These are phyloP conservation scores for Cephaloascus fragrans DNA, from an alignment of 805 yeast species.

Conservation along the genomic window DNA sequence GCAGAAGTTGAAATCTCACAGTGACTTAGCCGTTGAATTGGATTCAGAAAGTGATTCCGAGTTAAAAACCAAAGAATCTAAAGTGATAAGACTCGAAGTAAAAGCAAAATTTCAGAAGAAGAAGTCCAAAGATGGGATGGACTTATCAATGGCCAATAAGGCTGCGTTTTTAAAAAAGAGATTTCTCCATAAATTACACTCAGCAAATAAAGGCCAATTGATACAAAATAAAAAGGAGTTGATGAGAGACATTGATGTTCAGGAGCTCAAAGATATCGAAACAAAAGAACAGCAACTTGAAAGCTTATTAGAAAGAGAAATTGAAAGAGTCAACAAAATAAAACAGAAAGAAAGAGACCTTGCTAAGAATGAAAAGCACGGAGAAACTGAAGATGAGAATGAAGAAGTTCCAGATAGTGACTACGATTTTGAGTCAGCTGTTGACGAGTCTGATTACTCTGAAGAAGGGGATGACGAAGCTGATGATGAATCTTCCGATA, in stretches of 20 bases:
- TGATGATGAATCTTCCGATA: constrained; percentile 7
- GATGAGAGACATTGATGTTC: constrained; percentile 8
- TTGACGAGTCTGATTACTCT: constrained; percentile 6
- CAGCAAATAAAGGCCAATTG: constrained; percentile 36
- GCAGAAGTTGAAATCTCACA: neutral
- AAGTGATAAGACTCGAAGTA: constrained; percentile 21
- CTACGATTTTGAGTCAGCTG: constrained; percentile 2
- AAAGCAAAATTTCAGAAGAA: constrained; percentile 21
- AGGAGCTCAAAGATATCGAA: constrained; percentile 23
- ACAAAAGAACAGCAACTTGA: constrained; percentile 35
- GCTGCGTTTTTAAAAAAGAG: constrained; percentile 12
- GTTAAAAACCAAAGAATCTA: constrained; percentile 13
- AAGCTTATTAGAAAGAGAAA: constrained; percentile 37
- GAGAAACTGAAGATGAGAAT: constrained; percentile 2
- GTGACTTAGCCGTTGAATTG: neutral
- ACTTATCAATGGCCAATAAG: constrained; percentile 1
- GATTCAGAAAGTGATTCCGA: constrained; percentile 3
- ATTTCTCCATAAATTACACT: constrained; percentile 25
- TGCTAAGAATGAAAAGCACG: constrained; percentile 11
- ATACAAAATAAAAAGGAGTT: constrained; percentile 4
- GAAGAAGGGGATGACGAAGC: constrained; percentile 7
- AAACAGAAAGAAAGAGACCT: constrained; percentile 31
- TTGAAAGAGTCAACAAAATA: constrained; percentile 35
- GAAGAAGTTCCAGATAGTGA: neutral
- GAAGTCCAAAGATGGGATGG: neutral